Evolutionary conservation across 2,329 filamentous ascomycete species (phyloP).

Genomic region (Celoporthe dispersa): DNA sequence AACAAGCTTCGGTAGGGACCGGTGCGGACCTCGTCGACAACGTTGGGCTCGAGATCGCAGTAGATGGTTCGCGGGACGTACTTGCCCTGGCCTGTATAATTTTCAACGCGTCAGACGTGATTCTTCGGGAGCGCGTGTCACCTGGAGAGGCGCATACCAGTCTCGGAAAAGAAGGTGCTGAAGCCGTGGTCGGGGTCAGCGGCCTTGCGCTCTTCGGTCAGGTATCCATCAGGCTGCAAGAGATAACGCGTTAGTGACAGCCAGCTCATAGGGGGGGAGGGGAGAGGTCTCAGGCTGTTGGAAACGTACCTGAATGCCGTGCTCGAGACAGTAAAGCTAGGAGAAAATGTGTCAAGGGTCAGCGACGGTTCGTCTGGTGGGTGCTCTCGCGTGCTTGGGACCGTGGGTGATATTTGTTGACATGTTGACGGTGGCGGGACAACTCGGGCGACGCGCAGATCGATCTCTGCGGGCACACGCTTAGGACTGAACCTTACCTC

Average conservation of each 20-base stretch:
- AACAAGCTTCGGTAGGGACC: conserved; percentile 95
- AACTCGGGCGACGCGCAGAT: conserved; percentile 18
- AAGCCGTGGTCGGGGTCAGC: conserved; percentile 94
- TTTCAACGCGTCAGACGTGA: conserved; percentile 5
- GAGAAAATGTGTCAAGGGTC: conserved; percentile 32
- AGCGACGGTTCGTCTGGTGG: conserved; percentile 35
- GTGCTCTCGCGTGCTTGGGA: conserved; percentile 24
- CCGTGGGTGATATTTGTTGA: conserved; percentile 26
- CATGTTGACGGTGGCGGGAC: conserved; percentile 26
- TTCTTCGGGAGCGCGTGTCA: not conserved
- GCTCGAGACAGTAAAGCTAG: conserved; percentile 99
- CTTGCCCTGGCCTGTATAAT: conserved; percentile 82
- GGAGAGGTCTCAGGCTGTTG: conserved; percentile 5
- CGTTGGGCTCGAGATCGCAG: conserved; percentile 99
- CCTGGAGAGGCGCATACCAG: conserved; percentile 64
- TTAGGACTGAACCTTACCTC: conserved; percentile 72
- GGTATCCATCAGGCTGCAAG: conserved; percentile 89
- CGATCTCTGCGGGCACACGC: conserved; percentile 2
- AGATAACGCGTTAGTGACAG: conserved; percentile 40
- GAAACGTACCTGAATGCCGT: conserved; percentile 89
- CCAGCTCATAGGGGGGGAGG: conserved; percentile 9
- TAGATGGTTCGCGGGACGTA: conserved; percentile 99
- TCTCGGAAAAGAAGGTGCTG: conserved; percentile 99
- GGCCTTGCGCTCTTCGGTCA: conserved; percentile 96
- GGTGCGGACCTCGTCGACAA: conserved; percentile 98